Evolutionary conservation across 2,329 filamentous ascomycete genomes (phyloP).

Genomic region (Penicillium sumatraense): DNA sequence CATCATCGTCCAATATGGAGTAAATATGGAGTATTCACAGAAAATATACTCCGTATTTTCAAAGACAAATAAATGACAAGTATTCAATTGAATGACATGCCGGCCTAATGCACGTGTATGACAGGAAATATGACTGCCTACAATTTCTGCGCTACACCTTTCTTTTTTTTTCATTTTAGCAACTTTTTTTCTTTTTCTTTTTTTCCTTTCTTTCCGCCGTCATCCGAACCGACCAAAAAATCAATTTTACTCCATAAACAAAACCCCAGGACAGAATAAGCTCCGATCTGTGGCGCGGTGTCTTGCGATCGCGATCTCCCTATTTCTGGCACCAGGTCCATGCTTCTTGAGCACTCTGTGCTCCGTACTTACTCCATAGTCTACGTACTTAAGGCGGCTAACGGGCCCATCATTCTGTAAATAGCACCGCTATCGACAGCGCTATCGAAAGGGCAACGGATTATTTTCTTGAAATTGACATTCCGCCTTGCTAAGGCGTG

Average conservation of each 20-base stretch:
- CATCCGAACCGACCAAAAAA: neutral
- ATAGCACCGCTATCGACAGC: neutral
- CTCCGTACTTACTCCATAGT: no score
- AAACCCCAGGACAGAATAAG: neutral
- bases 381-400: neutral
- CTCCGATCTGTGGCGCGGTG: constrained; percentile 1
- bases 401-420: neutral
- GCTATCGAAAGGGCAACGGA: neutral
- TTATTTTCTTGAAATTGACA: neutral
- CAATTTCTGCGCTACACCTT: neutral
- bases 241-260: neutral
- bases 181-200: neutral
- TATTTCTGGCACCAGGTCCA: neutral
- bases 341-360: no score
- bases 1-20: neutral
- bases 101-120: neutral
- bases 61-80: neutral
- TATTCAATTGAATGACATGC: neutral
- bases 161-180: neutral
- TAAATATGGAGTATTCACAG: no score
- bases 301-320: neutral
- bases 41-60: no score
- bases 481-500: neutral
- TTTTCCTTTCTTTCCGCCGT: neutral
- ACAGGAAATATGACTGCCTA: neutral